Base-by-base conservation (phyloP, 306 rosid genomes). In the Fragaria vesca region DNA sequence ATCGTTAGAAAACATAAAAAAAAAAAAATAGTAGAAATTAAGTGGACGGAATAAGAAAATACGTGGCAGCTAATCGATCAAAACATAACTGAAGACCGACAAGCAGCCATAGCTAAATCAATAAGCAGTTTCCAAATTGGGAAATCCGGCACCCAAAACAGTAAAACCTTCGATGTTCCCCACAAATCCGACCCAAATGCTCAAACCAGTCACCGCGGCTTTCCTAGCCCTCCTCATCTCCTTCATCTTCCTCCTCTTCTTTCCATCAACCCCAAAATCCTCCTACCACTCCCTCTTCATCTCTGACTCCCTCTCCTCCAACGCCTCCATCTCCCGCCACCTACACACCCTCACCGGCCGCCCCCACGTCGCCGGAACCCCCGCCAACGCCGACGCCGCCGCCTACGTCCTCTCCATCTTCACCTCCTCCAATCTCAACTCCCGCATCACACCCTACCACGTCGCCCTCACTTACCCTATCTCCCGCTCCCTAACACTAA, bases 351-450 rank as follows among this genome's bases (percentile, higher is more conserved):
- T 91, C 83, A 91, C 93, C 1, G 81, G 69, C 61, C 86, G 89
- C 48, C 94, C 97, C 18, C 97, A 90, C 65, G 76, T 69, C 46
- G 91, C 94, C 21, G 89, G 91, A 28, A 80, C 91, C 15, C 72
- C 77, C 74, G 97, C 97, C 63, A 92, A 90, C 86, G 76, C 83
- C 5, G 88, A 82, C 12, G 97, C 93, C 16, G 93, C 93, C 38
- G 60, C 83, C 30, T 90, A 90, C 34, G 93, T 83, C 74, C 38
- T 78, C 55, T 82, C 90, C 20, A 67, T 84, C 30, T 57, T 92
- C 73, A 47, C 82, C 21, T 85, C 93, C 43, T 71, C 80, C 6
- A 77, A 74, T 52, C 62, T 89, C 74, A 77, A 43, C 32, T 54
- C 93, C 8, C 97, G 81, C 78, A 26, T 87, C 13, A 84, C 84